A percentile compares a stretch with the other conserved stretches of the same genome.
Conservation (phyloP, 768 basidiomycete genomes). For the Tylopilus intermedius region DNA sequence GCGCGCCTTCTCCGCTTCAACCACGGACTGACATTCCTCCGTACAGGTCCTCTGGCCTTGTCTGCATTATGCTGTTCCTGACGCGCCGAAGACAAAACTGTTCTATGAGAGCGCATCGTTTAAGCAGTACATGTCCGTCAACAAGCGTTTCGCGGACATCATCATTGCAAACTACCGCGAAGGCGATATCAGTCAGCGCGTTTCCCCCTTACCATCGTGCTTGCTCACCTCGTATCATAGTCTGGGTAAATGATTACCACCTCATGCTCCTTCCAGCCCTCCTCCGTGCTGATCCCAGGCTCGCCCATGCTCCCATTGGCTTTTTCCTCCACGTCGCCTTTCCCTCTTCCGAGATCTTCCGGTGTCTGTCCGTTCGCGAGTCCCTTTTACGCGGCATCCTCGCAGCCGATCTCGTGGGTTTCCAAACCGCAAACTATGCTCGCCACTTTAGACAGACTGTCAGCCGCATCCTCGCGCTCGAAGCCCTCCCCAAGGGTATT, state of each 20-base stretch:
- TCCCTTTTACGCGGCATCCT: conserved; percentile 82
- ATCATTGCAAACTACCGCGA: conserved; percentile 78
- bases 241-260: conserved; percentile 95
- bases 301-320: conserved; percentile 46
- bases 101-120: conserved; percentile 79
- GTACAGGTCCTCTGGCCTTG: conserved; percentile 75
- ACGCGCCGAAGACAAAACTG: conserved; percentile 78
- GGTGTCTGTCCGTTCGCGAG: conserved; percentile 77
- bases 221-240: conserved; percentile 22
- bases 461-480: conserved; percentile 70
- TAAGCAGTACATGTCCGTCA: conserved; percentile 84
- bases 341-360: conserved; percentile 92
- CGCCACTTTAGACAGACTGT: conserved; percentile 85
- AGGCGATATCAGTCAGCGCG: conserved; percentile 68
- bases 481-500: conserved; percentile 81
- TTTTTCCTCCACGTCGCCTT: conserved; percentile 99
- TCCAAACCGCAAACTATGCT: conserved; percentile 83
- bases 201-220: background rate
- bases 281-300: conserved; percentile 57
- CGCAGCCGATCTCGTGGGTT: conserved; percentile 90
- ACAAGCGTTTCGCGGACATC: conserved; percentile 81
- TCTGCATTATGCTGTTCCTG: conserved; percentile 80
- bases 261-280: conserved; percentile 88
- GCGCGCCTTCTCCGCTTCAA: background rate
- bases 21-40: conserved; percentile 13